Evolutionary conservation across 225 moss, liverwort and hornwort genomes (phyloP).

Genomic region (Pseudoscleropodium purum): DNA sequence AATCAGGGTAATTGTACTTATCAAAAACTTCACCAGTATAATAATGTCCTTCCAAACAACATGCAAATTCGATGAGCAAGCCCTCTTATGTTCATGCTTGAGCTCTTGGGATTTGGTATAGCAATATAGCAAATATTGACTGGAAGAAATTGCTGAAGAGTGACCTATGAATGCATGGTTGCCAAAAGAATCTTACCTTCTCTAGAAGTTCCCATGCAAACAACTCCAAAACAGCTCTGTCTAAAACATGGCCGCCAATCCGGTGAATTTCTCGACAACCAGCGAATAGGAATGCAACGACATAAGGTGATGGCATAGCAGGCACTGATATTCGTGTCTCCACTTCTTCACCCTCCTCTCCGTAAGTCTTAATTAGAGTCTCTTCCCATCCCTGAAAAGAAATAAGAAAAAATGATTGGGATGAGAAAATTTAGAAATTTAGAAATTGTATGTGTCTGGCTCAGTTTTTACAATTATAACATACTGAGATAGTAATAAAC

Average conservation of each 20-base stretch:
- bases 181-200: constrained; percentile 31
- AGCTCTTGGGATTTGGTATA: background rate
- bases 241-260: constrained; percentile 85
- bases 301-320: constrained; percentile 90
- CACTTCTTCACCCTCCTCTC: constrained; percentile 79
- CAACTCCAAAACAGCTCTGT: constrained; percentile 70
- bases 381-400: constrained; percentile 87
- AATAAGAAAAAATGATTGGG: background rate
- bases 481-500: background rate
- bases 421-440: background rate
- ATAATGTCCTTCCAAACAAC: background rate
- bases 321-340: constrained; percentile 83
- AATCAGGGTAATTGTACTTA: background rate
- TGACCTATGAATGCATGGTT: background rate
- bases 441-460: background rate
- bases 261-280: constrained; percentile 84
- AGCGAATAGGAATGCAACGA: constrained; percentile 72
- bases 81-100: background rate
- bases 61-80: background rate
- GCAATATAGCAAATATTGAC: background rate
- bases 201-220: constrained; percentile 80
- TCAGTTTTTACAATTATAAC: background rate
- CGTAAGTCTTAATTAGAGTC: constrained; percentile 66
- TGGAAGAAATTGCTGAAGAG: background rate
- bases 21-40: background rate